phyloP scores from a whole-genome alignment of 805 yeast species.

The Cyberlindnera bimundalis region DNA sequence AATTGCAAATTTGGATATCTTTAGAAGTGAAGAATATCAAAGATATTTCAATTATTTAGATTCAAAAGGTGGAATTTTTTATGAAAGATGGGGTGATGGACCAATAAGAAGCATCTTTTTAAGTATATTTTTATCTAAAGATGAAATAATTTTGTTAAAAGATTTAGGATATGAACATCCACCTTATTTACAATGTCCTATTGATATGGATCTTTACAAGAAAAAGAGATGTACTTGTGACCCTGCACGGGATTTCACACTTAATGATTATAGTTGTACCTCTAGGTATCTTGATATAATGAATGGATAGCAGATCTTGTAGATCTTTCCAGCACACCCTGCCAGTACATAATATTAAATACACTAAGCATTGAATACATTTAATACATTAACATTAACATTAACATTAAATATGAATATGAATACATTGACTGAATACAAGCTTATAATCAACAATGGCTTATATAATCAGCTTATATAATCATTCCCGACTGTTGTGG shows the following conservation, averaged over 20 bases:
- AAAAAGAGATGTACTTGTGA: slow-evolving; percentile 70
- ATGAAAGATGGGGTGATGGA: slow-evolving; percentile 92
- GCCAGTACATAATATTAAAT: no score
- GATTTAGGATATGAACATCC: slow-evolving; percentile 80
- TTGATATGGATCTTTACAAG: slow-evolving; percentile 53
- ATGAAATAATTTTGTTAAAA: slow-evolving; percentile 67
- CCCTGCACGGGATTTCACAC: slow-evolving; percentile 68
- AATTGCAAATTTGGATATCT: slow-evolving; percentile 72
- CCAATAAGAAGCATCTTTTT: slow-evolving; percentile 85
- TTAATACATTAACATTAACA: no score
- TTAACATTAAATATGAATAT: no score
- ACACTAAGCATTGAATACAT: no score
- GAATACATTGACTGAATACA: no score
- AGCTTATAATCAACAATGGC: no score
- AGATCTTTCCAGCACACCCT: no score
- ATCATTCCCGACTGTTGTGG: no score
- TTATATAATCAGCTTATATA: no score
- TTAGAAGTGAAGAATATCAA: slow-evolving; percentile 66
- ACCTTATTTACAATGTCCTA: slow-evolving; percentile 76
- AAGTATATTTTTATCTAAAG: slow-evolving; percentile 61
- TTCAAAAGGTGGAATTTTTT: slow-evolving; percentile 76
- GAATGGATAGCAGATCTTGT: no score
- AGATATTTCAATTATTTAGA: slow-evolving; percentile 72
- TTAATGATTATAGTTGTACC: slow-evolving; percentile 68
- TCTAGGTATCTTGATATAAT: slow-evolving; percentile 54